Percentiles rank a stretch among this genome's conserved stretches.
Evolutionary conservation across 2,329 filamentous ascomycete genomes (phyloP).

Genomic region (Aspergillus sp.): DNA sequence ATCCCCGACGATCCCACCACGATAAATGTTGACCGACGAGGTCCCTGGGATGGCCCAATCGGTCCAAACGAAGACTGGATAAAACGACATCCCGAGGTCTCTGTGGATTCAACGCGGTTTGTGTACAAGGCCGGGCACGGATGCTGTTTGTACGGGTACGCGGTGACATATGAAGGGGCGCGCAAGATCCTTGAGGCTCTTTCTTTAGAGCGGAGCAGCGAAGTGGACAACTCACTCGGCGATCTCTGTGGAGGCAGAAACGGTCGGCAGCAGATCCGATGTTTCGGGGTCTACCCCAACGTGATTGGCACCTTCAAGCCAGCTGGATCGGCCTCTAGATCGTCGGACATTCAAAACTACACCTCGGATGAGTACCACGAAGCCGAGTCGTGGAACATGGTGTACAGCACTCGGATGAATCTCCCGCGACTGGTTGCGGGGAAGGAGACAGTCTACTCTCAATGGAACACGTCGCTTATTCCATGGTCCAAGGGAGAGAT

Average conservation of each 20-base stretch:
- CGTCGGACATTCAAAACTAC: slow-evolving; percentile 34
- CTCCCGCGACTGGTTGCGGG: slow-evolving; percentile 28
- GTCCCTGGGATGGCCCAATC: slow-evolving; percentile 27
- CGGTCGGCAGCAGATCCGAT: slow-evolving; percentile 34
- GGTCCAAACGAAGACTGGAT: slow-evolving; percentile 29
- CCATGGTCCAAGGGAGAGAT: slow-evolving; percentile 28
- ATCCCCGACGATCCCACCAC: slow-evolving; percentile 39
- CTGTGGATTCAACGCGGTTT: slow-evolving; percentile 42
- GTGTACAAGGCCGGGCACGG: slow-evolving; percentile 39
- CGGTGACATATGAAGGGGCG: slow-evolving; percentile 43
- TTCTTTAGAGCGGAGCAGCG: slow-evolving; percentile 29
- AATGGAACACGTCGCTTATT: slow-evolving; percentile 24
- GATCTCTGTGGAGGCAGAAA: slow-evolving; percentile 52
- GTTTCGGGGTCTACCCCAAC: slow-evolving; percentile 50
- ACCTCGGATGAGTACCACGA: slow-evolving; percentile 21
- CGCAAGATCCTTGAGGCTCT: slow-evolving; percentile 42
- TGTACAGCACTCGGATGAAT: slow-evolving; percentile 33
- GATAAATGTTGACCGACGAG: slow-evolving; percentile 23
- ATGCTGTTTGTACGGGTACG: slow-evolving; percentile 45
- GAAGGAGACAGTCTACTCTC: slow-evolving; percentile 25
- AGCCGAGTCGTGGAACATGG: slow-evolving; percentile 26
- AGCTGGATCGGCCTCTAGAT: slow-evolving; percentile 38
- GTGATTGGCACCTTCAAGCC: slow-evolving; percentile 55
- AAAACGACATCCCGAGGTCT: slow-evolving; percentile 20
- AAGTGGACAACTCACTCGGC: slow-evolving; percentile 52